Conservation (phyloP, 331 rosid genomes). For the Erythrophleum ivorense region DNA sequence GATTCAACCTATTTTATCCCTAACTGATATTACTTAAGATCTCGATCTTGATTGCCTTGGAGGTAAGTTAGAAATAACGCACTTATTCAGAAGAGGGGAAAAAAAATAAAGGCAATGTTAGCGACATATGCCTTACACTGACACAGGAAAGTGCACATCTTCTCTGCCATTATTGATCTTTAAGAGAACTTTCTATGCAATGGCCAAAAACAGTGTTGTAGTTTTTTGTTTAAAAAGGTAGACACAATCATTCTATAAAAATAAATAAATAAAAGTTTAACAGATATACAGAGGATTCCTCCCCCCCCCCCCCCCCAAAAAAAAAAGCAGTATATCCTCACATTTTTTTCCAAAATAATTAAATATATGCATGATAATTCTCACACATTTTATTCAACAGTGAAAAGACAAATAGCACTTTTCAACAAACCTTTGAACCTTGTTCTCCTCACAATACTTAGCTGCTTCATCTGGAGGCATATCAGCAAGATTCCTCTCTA, state of each 20-base stretch:
- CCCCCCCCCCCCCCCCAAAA: too few relatives aligned
- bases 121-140: not conserved
- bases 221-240: not conserved
- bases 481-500: constrained; percentile 90
- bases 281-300: not conserved
- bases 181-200: not conserved
- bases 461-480: constrained; percentile 76
- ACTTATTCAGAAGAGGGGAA: not conserved
- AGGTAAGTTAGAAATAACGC: not conserved
- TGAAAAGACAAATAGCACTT: constrained; percentile 22
- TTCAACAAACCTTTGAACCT: constrained; percentile 72
- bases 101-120: not conserved
- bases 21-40: not conserved
- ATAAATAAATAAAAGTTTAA: not conserved
- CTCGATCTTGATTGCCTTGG: not conserved
- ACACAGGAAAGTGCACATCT: not conserved
- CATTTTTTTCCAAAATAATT: constrained; percentile 5
- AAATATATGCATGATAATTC: constrained; percentile 1
- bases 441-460: constrained; percentile 91
- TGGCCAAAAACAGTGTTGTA: not conserved
- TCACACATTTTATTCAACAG: not conserved
- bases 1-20: not conserved
- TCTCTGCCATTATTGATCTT: not conserved
- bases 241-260: not conserved
- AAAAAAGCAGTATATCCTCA: constrained; percentile 11